Percentiles rank a stretch among this genome's conserved stretches.
Conservation (phyloP, 129 eudicot genomes). For the Arctium lappa region DNA sequence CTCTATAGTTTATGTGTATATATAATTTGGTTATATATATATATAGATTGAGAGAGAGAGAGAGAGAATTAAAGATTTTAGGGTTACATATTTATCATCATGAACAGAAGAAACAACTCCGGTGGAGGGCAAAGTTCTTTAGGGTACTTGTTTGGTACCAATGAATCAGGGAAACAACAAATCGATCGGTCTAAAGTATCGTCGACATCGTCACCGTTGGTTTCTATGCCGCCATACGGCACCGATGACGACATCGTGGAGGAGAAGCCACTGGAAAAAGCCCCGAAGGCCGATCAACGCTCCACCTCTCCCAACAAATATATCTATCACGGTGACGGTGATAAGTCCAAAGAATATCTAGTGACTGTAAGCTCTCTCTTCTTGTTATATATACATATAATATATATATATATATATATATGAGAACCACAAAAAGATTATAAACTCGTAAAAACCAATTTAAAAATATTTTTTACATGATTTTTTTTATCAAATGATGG, state of each 20-base stretch:
- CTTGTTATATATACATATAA: background rate
- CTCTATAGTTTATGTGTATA: background rate
- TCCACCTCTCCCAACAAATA: constrained; percentile 18
- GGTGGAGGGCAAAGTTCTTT: constrained; percentile 69
- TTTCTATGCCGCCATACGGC: constrained; percentile 42
- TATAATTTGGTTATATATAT: background rate
- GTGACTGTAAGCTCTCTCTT: constrained; percentile 21
- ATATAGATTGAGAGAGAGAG: background rate
- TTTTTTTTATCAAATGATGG: no score
- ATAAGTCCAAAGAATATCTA: constrained; percentile 33
- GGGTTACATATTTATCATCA: constrained; percentile 24
- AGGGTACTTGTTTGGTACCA: constrained; percentile 59
- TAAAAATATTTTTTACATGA: no score
- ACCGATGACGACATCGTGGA: constrained; percentile 17
- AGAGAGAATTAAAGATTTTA: constrained; percentile 5
- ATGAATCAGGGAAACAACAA: constrained; percentile 18
- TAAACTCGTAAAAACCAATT: no score
- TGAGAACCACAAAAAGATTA: no score
- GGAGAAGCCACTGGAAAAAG: background rate
- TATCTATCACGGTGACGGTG: constrained; percentile 23
- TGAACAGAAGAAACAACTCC: constrained; percentile 45
- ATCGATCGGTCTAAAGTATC: constrained; percentile 18
- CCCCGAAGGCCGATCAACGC: background rate
- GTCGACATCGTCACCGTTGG: background rate
- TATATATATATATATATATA: no score